Base-by-base conservation (phyloP, 148 eudicot genomes). In the Tetragonia tetragonoides region DNA sequence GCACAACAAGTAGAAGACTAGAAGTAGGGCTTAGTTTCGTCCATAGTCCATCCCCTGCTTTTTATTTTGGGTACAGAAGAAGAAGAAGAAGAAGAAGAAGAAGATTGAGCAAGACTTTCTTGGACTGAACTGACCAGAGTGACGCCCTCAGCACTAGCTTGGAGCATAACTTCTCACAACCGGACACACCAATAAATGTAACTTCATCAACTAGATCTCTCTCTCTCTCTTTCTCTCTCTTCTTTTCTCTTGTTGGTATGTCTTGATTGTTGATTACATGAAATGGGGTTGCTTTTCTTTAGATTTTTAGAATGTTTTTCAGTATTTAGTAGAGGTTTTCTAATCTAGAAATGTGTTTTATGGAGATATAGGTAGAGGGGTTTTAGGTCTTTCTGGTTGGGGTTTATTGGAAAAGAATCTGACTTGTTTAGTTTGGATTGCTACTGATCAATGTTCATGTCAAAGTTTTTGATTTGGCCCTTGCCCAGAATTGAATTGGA, bases 121-220 rank as follows among this genome's bases (percentile, higher is more conserved):
- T 16, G 10, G 61, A 18, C 12, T 49, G 53, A 44, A 49, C 53
- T 49, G 11, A 49, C 3, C 53, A 6, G 53, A 49, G 53, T 49
- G 53, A 49, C 53, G 14, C 49, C 47, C 72, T 68, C 17, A 24
- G 49, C 2, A 20, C 21, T 18, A 71, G 74, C 59, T 46, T 46
- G 20, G 14, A 51, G n/a, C 74, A 71, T 34, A 71, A 10, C 37
- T 11, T 6, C 42, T 34, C 74, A 51, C 62, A 4, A 1, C 15
- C 61, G 34, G n/a, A 8, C 49, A 2, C 21, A 24, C 4, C 75
- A 10, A 41, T 34, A 28, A 72, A 49, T n/a, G 80, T 77, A 78
- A 71, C 21, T 78, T 53, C 70, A 34, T 53, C 70, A 44, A 46
- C 40, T 16, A 15, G 68, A 74, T 80, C 82, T 75, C 40, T 73